These are phyloP conservation scores for Nannochloris sp. DNA, from an alignment of 139 green algal genomes.

Conservation along the genomic window DNA sequence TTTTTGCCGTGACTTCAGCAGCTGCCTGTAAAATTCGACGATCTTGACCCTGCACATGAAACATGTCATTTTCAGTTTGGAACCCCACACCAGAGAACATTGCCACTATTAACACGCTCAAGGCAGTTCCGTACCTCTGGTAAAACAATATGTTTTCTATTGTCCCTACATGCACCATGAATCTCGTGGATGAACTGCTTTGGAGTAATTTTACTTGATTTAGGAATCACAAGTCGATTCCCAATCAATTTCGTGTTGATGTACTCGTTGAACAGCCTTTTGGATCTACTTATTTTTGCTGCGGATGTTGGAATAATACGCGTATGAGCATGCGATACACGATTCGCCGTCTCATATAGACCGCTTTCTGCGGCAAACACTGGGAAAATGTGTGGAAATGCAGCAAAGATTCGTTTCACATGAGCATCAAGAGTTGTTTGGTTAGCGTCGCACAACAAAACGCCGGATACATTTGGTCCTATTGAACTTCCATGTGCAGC, in stretches of 20 bases:
- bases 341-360: conserved; percentile 22
- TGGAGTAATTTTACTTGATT: conserved; percentile 53
- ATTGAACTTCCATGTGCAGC: conserved; percentile 26
- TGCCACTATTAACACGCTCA: no score
- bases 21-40: conserved; percentile 58
- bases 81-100: no score
- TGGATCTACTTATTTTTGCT: conserved; percentile 63
- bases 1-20: conserved; percentile 41
- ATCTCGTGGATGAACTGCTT: conserved; percentile 71
- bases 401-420: conserved; percentile 19
- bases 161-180: conserved; percentile 38
- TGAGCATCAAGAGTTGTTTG: conserved; percentile 24
- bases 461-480: conserved; percentile 48
- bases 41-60: conserved; percentile 29
- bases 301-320: conserved; percentile 55
- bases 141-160: conserved; percentile 71
- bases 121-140: conserved; percentile 41
- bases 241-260: conserved; percentile 42
- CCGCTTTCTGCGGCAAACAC: conserved; percentile 31
- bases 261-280: conserved; percentile 52
- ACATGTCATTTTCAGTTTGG: no score
- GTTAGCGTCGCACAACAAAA: conserved; percentile 42
- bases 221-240: conserved; percentile 4
- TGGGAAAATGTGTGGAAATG: conserved; percentile 32
- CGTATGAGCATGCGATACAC: conserved; percentile 19